These are phyloP conservation scores for Mycena belliarum DNA, from an alignment of 768 basidiomycete species.

Conservation along the genomic window DNA sequence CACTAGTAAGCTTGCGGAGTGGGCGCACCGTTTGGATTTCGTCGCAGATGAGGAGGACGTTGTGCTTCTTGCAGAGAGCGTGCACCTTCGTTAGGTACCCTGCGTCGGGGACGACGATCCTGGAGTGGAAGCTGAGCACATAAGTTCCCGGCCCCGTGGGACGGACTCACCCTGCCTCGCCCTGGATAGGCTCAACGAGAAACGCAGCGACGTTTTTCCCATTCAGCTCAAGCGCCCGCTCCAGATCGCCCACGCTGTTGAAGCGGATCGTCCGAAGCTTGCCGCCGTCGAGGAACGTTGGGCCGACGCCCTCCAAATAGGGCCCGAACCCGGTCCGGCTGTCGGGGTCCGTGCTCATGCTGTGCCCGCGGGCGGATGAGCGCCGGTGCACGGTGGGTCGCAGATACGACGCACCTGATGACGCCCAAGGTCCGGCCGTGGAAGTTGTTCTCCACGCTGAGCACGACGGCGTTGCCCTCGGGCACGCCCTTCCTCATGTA, in stretches of 20 bases:
- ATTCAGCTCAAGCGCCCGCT: slow-evolving; percentile 74
- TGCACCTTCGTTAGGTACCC: slow-evolving; percentile 83
- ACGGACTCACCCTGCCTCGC: slow-evolving; percentile 86
- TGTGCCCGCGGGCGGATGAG: slow-evolving; percentile 29
- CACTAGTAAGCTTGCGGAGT: neutral
- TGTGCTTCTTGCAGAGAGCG: slow-evolving; percentile 87
- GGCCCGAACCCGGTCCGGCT: slow-evolving; percentile 88
- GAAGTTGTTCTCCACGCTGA: slow-evolving; percentile 90
- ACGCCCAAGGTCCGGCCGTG: slow-evolving; percentile 92
- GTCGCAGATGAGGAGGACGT: slow-evolving; percentile 95
- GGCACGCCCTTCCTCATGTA: slow-evolving; percentile 84
- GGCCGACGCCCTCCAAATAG: slow-evolving; percentile 83
- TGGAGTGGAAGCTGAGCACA: too few relatives aligned
- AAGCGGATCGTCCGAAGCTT: slow-evolving; percentile 68
- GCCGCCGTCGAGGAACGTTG: slow-evolving; percentile 63
- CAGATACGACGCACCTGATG: slow-evolving; percentile 56
- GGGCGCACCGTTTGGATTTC: slow-evolving; percentile 89
- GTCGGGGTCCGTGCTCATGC: slow-evolving; percentile 95
- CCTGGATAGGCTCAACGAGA: slow-evolving; percentile 97
- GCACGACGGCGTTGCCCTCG: slow-evolving; percentile 80
- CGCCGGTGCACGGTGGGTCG: too few relatives aligned
- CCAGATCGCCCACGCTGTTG: slow-evolving; percentile 81
- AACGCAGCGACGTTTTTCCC: slow-evolving; percentile 89
- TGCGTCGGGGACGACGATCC: slow-evolving; percentile 87
- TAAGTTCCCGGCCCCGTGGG: too few relatives aligned